Percentiles rank a stretch among this genome's conserved stretches.
phyloP scores from a whole-genome alignment of 768 basidiomycete species.

The Lactarius pseudohatsudake region DNA sequence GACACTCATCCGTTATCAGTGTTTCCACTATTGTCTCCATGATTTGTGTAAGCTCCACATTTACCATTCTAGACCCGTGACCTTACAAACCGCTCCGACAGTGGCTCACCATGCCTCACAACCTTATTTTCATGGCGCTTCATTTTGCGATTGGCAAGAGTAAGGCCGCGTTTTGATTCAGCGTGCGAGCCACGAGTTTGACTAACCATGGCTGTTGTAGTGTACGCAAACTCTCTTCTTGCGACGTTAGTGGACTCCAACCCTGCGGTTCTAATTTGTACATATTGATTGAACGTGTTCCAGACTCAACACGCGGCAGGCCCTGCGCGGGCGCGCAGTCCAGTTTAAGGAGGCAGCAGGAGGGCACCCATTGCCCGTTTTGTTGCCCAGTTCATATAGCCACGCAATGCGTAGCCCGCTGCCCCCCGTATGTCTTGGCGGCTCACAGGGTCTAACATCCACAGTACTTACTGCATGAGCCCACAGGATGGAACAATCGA shows the following conservation, averaged over 20 bases:
- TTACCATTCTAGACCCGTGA: neutral
- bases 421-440: slow-evolving; percentile 1
- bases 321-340: slow-evolving; percentile 21
- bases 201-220: slow-evolving; percentile 2
- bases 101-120: slow-evolving; percentile 25
- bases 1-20: slow-evolving; percentile 10
- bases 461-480: neutral
- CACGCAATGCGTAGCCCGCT: neutral
- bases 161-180: slow-evolving; percentile 3
- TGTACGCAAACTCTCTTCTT: slow-evolving; percentile 30
- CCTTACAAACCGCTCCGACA: slow-evolving; percentile 6
- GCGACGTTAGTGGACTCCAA: slow-evolving; percentile 23
- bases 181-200: neutral
- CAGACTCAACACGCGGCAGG: slow-evolving; percentile 27
- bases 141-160: slow-evolving; percentile 30
- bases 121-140: slow-evolving; percentile 29
- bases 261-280: neutral
- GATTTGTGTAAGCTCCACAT: slow-evolving; percentile 24
- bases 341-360: slow-evolving; percentile 1
- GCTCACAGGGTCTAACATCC: no score
- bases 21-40: slow-evolving; percentile 27
- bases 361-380: slow-evolving; percentile 18
- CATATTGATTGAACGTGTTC: neutral
- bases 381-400: slow-evolving; percentile 22
- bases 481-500: slow-evolving; percentile 2